A percentile compares a stretch with the other conserved stretches of the same genome.
Evolutionary conservation across 768 basidiomycete species (phyloP).

Genomic region (Pisolithus marmoratus): DNA sequence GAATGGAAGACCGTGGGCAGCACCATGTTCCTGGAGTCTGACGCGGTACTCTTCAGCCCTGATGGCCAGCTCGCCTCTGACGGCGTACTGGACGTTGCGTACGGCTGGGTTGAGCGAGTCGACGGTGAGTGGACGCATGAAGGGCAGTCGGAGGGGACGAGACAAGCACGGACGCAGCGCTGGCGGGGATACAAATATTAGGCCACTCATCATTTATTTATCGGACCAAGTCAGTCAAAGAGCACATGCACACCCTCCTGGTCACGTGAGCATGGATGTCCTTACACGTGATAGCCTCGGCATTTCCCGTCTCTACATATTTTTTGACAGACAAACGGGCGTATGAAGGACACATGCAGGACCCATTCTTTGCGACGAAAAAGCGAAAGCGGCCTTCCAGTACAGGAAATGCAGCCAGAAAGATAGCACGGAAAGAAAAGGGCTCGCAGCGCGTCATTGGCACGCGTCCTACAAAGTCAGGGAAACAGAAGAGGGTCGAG

Average conservation of each 20-base stretch:
- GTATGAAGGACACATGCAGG: conserved; percentile 51
- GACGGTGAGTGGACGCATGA: conserved; percentile 56
- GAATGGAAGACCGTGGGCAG: conserved; percentile 65
- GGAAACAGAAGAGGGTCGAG: conserved; percentile 18
- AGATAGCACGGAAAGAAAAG: conserved; percentile 12
- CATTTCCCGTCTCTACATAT: conserved; percentile 7
- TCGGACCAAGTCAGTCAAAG: background rate
- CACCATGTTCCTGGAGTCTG: conserved; percentile 48
- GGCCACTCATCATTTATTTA: background rate
- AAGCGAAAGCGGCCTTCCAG: conserved; percentile 55
- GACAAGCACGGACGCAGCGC: background rate
- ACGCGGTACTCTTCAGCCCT: conserved; percentile 82
- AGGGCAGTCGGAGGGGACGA: conserved; percentile 1
- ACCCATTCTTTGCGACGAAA: conserved; percentile 71
- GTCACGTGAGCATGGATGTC: background rate
- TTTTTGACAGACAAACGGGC: conserved; percentile 11
- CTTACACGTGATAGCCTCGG: conserved; percentile 12
- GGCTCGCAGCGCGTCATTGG: conserved; percentile 10
- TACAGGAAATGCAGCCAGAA: conserved; percentile 24
- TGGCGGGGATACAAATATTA: conserved; percentile 2
- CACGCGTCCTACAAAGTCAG: conserved; percentile 8
- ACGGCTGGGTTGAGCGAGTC: conserved; percentile 80
- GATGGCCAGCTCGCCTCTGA: conserved; percentile 94
- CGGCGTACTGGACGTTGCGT: conserved; percentile 90
- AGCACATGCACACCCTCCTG: background rate